phyloP scores from a whole-genome alignment of 1,284 basidiomycete species.

The Moesziomyces sp. region DNA sequence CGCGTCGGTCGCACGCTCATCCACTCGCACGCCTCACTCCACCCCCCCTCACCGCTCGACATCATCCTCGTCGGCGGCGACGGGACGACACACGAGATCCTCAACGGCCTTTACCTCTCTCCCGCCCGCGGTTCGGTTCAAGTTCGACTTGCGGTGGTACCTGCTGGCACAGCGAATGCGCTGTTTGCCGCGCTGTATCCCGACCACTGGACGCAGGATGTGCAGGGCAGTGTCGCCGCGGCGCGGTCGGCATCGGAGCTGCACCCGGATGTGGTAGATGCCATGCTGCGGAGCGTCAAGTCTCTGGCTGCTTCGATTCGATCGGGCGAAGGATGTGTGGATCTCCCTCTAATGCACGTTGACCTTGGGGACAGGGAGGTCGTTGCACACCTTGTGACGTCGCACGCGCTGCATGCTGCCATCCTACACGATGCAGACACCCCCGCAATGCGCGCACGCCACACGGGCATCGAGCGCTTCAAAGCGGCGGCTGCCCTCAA shows the following conservation, averaged over 20 bases:
- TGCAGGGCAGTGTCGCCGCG: constrained; percentile 18
- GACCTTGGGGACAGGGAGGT: background rate
- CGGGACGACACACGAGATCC: constrained; percentile 66
- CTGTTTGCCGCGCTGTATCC: constrained; percentile 76
- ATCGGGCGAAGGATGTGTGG: background rate
- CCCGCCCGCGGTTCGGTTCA: constrained; percentile 5
- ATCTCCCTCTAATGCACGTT: constrained; percentile 17
- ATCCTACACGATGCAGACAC: constrained; percentile 76
- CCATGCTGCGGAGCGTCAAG: constrained; percentile 18
- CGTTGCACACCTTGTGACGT: constrained; percentile 70
- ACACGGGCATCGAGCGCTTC: constrained; percentile 85
- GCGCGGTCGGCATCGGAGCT: background rate
- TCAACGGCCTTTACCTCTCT: constrained; percentile 52
- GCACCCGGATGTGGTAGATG: background rate
- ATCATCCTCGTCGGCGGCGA: constrained; percentile 66
- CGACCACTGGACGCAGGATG: constrained; percentile 43
- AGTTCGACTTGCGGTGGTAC: constrained; percentile 70
- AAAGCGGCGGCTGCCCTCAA: constrained; percentile 84
- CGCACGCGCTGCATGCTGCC: constrained; percentile 81
- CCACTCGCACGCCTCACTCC: background rate
- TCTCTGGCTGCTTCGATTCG: constrained; percentile 5
- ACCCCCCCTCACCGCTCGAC: constrained; percentile 1
- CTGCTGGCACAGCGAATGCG: constrained; percentile 93
- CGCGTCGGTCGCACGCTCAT: constrained; percentile 29
- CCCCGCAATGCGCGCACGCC: constrained; percentile 72